Evolutionary conservation across 805 yeast species (phyloP), one percentile per base, ranked within the genome.

Genomic region (Diddensiella transvaalensis): DNA sequence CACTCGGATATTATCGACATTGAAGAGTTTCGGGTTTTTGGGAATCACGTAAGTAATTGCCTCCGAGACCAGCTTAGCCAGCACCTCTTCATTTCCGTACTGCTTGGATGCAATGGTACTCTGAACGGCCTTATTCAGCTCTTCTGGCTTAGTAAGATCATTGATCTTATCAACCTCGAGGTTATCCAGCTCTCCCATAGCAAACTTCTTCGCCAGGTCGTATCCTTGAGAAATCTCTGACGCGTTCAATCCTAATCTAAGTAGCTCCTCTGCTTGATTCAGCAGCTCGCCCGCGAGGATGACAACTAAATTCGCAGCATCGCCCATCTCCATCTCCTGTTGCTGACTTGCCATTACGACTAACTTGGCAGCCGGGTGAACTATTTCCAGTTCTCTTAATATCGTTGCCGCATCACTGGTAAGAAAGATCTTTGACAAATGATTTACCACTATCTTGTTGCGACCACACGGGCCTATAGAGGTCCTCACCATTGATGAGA

Each of bases 321-420:
- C 99, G 52, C 99, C 99, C 88, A 91, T 85, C 73, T 91, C 99
- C 59, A 81, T 78, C 66, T 93, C 96, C 71, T 93, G 99, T 72
- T 93, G 99, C 65, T 91, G 87, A 11, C 95, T 82, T 18, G 98
- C 96, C 97, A 89, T 89, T 47, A 91, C 93, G 53, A 93, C 77
- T 41, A 93, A 80, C 68, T 91, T 93, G 8, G 93, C 99, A 2
- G 96, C 98, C 3, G 99, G 99, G 66, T 91, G 98, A 41, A 93
- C 89, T 56, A 91, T 88, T 54, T 91, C 97, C 48, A 91, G 73
- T 67, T 93, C 98, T 56, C 85, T 80, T 51, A 93, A 75, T 83
- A 93, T 93, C 4, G 99, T 93, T 33, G 97, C 96, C n/a, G 98
- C 97, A 66, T 93, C 99, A 59, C 87, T 87, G 38, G 98, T 93